Evolutionary conservation across 352 stramenopile species (phyloP).

Genomic region (Pythium sukuiense): DNA sequence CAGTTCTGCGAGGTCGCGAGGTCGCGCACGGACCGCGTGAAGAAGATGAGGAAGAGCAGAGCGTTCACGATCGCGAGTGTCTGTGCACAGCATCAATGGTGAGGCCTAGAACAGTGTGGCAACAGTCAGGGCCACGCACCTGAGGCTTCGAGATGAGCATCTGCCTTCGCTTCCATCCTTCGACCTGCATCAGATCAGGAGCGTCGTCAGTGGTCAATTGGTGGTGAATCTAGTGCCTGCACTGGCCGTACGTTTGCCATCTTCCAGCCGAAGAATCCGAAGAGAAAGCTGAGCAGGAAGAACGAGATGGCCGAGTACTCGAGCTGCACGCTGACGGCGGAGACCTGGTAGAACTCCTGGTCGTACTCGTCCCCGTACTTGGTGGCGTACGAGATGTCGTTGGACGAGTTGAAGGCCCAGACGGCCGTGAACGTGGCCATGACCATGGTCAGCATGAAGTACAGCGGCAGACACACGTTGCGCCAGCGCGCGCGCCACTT

Average conservation of each 20-base stretch:
- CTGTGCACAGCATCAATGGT: constrained; percentile 29
- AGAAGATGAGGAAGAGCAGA: constrained; percentile 81
- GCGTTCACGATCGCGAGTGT: constrained; percentile 80
- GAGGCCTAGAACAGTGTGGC: constrained; percentile 3
- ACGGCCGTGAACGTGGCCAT: constrained; percentile 86
- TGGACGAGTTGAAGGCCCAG: constrained; percentile 85
- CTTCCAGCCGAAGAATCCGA: constrained; percentile 87
- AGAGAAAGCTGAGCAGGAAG: constrained; percentile 76
- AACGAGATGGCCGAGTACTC: constrained; percentile 83
- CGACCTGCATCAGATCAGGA: constrained; percentile 35
- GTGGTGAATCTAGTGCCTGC: neutral
- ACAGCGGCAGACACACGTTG: constrained; percentile 81
- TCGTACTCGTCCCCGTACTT: constrained; percentile 78
- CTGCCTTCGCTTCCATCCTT: constrained; percentile 71
- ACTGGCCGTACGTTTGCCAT: constrained; percentile 47
- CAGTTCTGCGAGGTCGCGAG: constrained; percentile 83
- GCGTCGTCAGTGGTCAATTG: neutral
- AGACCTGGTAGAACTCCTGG: constrained; percentile 79
- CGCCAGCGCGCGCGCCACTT: constrained; percentile 74
- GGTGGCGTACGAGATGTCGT: constrained; percentile 72
- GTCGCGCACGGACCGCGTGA: constrained; percentile 72
- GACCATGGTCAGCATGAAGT: constrained; percentile 75
- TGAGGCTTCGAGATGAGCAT: constrained; percentile 75
- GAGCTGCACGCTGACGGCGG: constrained; percentile 75
- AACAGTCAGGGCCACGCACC: constrained; percentile 30